A percentile compares a stretch with the other conserved stretches of the same genome.
These are phyloP conservation scores for Trichocladium uniseriatum DNA, from an alignment of 495 filamentous ascomycete species.

Conservation along the genomic window DNA sequence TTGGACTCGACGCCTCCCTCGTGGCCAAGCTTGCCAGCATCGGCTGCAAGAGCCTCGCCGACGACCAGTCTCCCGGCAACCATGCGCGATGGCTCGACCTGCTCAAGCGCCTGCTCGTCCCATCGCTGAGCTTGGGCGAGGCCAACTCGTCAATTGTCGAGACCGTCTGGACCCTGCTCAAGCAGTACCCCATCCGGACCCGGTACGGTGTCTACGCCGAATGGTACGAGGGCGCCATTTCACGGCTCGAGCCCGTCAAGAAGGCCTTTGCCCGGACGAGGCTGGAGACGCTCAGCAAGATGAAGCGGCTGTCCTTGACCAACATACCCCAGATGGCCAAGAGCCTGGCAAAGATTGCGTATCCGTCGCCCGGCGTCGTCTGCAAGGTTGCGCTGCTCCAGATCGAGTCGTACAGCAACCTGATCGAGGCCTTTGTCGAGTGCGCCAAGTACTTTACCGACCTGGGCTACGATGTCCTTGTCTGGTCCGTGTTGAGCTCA, in stretches of 20 bases:
- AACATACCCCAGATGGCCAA: slow-evolving; percentile 80
- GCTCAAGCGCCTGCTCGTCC: slow-evolving; percentile 71
- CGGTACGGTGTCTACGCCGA: slow-evolving; percentile 89
- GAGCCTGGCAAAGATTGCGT: slow-evolving; percentile 76
- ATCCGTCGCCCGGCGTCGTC: slow-evolving; percentile 80
- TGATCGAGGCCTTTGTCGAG: slow-evolving; percentile 86
- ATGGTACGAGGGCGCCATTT: slow-evolving; percentile 73
- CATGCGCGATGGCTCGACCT: slow-evolving; percentile 66
- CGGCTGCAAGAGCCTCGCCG: slow-evolving; percentile 59
- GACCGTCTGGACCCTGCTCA: slow-evolving; percentile 74
- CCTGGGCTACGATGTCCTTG: slow-evolving; percentile 84
- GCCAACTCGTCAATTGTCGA: slow-evolving; percentile 74
- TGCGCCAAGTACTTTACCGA: slow-evolving; percentile 89
- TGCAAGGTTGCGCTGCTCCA: slow-evolving; percentile 78
- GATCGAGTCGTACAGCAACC: slow-evolving; percentile 84
- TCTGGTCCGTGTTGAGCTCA: slow-evolving; percentile 75
- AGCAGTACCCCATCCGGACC: slow-evolving; percentile 60
- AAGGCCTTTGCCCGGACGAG: slow-evolving; percentile 66
- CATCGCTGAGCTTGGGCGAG: slow-evolving; percentile 72
- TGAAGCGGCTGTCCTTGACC: slow-evolving; percentile 77
- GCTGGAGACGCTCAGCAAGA: slow-evolving; percentile 65
- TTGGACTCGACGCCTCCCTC: slow-evolving; percentile 73
- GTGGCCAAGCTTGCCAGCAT: slow-evolving; percentile 73
- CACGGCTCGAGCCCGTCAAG: slow-evolving; percentile 66
- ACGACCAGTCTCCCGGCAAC: slow-evolving; percentile 63